Base-by-base conservation (phyloP, 1,139 yeast species). In the Candida sanyaensis region DNA sequence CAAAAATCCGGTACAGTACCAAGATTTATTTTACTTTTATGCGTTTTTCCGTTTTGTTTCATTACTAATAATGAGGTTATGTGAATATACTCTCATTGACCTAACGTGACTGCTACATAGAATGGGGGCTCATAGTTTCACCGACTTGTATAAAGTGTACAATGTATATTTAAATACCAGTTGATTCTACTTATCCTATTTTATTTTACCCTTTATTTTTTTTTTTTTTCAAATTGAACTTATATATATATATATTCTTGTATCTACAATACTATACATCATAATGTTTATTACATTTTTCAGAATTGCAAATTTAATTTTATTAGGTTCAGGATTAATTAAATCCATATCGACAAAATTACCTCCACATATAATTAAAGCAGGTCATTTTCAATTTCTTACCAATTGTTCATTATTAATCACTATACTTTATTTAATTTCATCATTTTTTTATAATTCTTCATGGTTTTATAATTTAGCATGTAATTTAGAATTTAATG, bases 381-480 rank as follows among this genome's bases (percentile, higher is more conserved):
- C 81, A 0, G 88, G 89, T 1, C 84, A 78, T 48, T 75, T 75
- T 63, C 88, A 84, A 61, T 84, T 84, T 59, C 66, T 84, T 41
- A 84, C 90, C 11, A 83, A 82, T 58, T 59, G 82, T 9, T 76
- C 85, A 36, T 39, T 51, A 23, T 24, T 42, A 17, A 36, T 40
- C 8, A 45, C 51, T 7, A 10, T 50, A 11, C 13, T 47, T 5
- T 50, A 49, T 13, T 28, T 51, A 7, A 30, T 47, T 1, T 24
- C 47, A 41, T 11, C 44, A 1, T 17, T 41, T 11, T 41, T 45
- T 49, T 6, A 17, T 1, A 39, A 39, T 10, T 26, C 48, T 5
- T 21, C 9, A 6, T 42, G 44, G 41, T 39, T 53, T 26, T 59
- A 60, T 38, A 47, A 52, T 28, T 49, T 57, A 1, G 52, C 50